These are phyloP conservation scores for Trichosporon asahii DNA, from an alignment of 1,284 basidiomycete genomes.

Conservation along the genomic window DNA sequence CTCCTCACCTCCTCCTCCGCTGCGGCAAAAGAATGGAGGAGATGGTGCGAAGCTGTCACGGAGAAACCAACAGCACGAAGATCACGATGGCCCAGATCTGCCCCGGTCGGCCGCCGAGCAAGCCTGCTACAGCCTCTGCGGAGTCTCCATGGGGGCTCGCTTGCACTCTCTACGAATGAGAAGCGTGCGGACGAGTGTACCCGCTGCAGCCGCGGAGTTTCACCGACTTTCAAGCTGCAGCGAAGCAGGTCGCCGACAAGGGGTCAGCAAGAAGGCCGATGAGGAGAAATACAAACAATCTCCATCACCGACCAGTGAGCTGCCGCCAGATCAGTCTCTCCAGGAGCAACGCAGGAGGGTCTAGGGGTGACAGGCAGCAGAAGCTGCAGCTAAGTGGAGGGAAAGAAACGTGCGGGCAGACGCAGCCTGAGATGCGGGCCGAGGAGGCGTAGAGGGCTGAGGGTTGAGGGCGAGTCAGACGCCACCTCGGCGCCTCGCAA, in stretches of 20 bases:
- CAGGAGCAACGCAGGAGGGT: no score
- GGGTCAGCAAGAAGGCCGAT: neutral
- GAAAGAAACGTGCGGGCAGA: neutral
- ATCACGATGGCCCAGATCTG: neutral
- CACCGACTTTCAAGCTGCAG: neutral
- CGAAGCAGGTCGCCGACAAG: no score
- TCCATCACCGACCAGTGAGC: neutral
- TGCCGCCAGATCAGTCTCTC: no score
- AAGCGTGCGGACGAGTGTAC: neutral
- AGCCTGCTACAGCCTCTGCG: neutral
- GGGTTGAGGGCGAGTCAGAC: neutral
- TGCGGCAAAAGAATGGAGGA: neutral
- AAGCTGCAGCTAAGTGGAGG: neutral
- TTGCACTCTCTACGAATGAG: neutral
- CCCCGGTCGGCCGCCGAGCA: neutral
- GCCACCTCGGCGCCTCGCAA: neutral
- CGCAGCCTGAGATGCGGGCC: neutral
- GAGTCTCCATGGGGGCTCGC: neutral
- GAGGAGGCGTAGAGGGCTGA: neutral
- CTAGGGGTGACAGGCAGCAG: neutral
- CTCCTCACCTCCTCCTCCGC: no score
- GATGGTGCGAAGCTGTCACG: neutral
- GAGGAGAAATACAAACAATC: neutral
- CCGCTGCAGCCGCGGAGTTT: neutral
- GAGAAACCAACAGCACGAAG: neutral